A percentile compares a stretch with the other conserved stretches of the same genome.
phyloP scores from a whole-genome alignment of 192 early-diverging fungal genomes.

The Phlyctochytrium bullatum region DNA sequence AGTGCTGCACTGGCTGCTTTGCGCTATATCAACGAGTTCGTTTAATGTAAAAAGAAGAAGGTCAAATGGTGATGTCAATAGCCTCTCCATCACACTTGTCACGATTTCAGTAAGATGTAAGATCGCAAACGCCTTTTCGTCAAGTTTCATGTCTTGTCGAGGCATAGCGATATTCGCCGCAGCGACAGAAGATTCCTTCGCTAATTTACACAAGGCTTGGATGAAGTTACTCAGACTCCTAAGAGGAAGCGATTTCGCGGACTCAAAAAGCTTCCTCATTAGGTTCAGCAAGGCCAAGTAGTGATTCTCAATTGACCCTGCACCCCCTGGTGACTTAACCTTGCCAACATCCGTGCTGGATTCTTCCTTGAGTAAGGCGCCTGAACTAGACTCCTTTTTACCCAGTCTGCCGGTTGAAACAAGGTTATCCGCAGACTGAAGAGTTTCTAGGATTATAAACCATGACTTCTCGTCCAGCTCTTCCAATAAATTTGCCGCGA shows the following conservation, averaged over 20 bases:
- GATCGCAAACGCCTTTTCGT: constrained; percentile 78
- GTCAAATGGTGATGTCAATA: constrained; percentile 39
- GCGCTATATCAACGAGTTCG: constrained; percentile 75
- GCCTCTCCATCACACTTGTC: constrained; percentile 46
- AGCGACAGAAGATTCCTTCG: constrained; percentile 34
- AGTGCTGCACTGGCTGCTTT: constrained; percentile 47
- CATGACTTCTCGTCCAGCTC: constrained; percentile 75
- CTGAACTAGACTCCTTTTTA: constrained; percentile 33
- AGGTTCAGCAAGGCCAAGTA: constrained; percentile 21
- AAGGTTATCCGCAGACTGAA: constrained; percentile 83
- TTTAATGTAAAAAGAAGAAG: constrained; percentile 64
- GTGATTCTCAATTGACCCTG: constrained; percentile 22
- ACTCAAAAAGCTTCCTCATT: constrained; percentile 70
- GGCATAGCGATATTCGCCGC: constrained; percentile 15
- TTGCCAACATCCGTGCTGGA: constrained; percentile 11
- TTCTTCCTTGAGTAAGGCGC: constrained; percentile 15
- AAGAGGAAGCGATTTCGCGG: constrained; percentile 54
- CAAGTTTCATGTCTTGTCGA: constrained; percentile 25
- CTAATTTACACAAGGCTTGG: constrained; percentile 63
- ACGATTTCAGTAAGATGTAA: constrained; percentile 66
- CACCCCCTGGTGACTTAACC: not conserved
- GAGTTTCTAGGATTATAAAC: constrained; percentile 82
- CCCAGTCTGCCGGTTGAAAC: constrained; percentile 55
- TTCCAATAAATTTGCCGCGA: constrained; percentile 70
- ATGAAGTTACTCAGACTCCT: constrained; percentile 64